These are phyloP conservation scores for Begonia peltatifolia DNA, from an alignment of 306 rosid species.

Conservation along the genomic window DNA sequence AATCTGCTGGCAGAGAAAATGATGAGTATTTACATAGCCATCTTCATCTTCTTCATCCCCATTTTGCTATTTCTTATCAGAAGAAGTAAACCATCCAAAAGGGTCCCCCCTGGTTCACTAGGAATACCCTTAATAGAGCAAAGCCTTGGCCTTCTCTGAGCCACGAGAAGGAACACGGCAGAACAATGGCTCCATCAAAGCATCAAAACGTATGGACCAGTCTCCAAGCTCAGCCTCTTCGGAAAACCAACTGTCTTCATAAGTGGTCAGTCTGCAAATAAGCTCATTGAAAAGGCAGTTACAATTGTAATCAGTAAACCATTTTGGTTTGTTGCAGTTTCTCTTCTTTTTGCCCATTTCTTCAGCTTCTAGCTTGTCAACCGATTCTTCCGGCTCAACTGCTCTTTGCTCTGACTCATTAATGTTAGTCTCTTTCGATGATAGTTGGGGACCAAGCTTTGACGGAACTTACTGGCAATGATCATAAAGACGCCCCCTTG, in stretches of 20 bases:
- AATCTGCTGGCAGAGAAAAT: no score
- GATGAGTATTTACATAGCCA: constrained; percentile 22
- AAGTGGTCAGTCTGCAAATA: constrained; percentile 58
- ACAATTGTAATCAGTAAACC: no score
- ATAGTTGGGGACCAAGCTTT: constrained; percentile 42
- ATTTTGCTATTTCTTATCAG: constrained; percentile 23
- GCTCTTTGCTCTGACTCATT: no score
- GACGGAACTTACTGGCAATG: constrained; percentile 32
- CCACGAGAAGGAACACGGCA: constrained; percentile 48
- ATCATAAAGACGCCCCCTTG: constrained; percentile 58
- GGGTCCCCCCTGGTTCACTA: constrained; percentile 61
- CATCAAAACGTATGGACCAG: constrained; percentile 46
- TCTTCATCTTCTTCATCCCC: constrained; percentile 28
- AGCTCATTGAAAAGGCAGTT: no score
- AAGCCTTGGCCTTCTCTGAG: constrained; percentile 37
- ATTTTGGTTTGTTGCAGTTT: no score
- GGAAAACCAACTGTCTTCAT: constrained; percentile 61
- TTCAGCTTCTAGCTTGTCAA: no score
- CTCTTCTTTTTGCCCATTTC: no score
- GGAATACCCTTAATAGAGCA: constrained; percentile 64
- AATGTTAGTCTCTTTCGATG: constrained; percentile 16
- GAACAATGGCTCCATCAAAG: constrained; percentile 48
- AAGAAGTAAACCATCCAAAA: constrained; percentile 23
- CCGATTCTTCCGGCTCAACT: no score
- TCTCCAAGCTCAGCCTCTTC: constrained; percentile 60